Base-by-base conservation (phyloP, 2,329 filamentous ascomycete species). In the Cordyceps tenuipes region DNA sequence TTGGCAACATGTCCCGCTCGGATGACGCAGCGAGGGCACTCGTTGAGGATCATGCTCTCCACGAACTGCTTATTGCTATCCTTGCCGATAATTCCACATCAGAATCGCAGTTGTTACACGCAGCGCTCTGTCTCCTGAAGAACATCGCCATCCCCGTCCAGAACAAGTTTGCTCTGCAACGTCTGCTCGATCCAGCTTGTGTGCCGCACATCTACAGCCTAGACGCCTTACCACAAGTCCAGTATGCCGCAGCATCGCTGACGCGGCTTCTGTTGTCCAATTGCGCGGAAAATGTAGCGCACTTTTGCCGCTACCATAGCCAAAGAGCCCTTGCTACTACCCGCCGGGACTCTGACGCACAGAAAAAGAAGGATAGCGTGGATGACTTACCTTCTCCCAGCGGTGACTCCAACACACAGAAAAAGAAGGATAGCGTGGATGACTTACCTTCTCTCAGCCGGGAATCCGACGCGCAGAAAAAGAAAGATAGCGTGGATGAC, bases 1-100 rank as follows among this genome's bases (percentile, higher is more conserved):
- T 87, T 2, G 84, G 84, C 41, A 87, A 87, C 66, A 70, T 87
- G 43, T 80, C 81, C 6, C 81, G 84, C 44, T 83, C 79, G 2
- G 84, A 87, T 64, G 76, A 75, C 47, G 70, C 76, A 3, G 83
- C 81, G 61, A 70, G 71, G 10, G 70, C 77, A 41, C 77, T 87
- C 41, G 78, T 86, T 1, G 68, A 74, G 10, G 68, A 62, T 3
- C 68, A 76, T 21, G 61, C 73, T 1, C 74, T 74, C 4, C 75
- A 77, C 60, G 66, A 76, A 8, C 76, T 78, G 0, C 72, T 87
- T 2, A 67, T 79, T 51, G 60, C 67, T 1, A 68, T 82, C 17
- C 71, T 86, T 21, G 68, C 73, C 9, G 69, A 79, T 29, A 66
- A 73, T 0, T 64, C 70, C 9, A 67, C 78, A 46, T 69, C 65